Conservation (phyloP, 2,329 filamentous ascomycete genomes). For the Fusarium sp. region DNA sequence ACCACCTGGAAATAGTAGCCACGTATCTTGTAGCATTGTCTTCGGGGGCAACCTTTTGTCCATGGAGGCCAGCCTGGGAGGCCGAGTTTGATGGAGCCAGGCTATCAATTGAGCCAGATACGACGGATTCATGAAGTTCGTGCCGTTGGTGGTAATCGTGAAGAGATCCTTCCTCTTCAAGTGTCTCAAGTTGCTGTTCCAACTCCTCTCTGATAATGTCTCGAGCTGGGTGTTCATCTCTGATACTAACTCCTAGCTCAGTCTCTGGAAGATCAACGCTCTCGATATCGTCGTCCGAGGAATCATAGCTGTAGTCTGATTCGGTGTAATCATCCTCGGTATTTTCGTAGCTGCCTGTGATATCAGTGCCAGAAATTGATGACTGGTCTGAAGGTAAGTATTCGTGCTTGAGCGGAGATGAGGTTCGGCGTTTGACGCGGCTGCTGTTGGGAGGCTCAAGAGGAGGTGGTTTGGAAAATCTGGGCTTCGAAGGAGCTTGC, state of each 20-base stretch:
- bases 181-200: constrained; percentile 50
- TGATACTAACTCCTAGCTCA: constrained; percentile 66
- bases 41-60: constrained; percentile 51
- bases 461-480: constrained; percentile 53
- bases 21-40: constrained; percentile 58
- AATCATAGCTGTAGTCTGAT: constrained; percentile 60
- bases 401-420: constrained; percentile 96
- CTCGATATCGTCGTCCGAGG: constrained; percentile 66
- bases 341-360: constrained; percentile 61
- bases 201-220: constrained; percentile 34
- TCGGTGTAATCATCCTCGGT: constrained; percentile 52
- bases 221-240: constrained; percentile 60
- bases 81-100: constrained; percentile 83
- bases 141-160: constrained; percentile 31
- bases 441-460: constrained; percentile 55
- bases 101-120: constrained; percentile 65
- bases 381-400: constrained; percentile 84
- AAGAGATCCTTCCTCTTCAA: constrained; percentile 18
- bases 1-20: constrained; percentile 70
- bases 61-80: constrained; percentile 73
- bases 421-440: constrained; percentile 75
- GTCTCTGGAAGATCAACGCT: constrained; percentile 68
- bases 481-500: constrained; percentile 42
- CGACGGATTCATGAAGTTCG: constrained; percentile 50
- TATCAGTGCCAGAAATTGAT: constrained; percentile 68